Base-by-base conservation (phyloP, 768 basidiomycete genomes). In the Hypholoma fasciculare region DNA sequence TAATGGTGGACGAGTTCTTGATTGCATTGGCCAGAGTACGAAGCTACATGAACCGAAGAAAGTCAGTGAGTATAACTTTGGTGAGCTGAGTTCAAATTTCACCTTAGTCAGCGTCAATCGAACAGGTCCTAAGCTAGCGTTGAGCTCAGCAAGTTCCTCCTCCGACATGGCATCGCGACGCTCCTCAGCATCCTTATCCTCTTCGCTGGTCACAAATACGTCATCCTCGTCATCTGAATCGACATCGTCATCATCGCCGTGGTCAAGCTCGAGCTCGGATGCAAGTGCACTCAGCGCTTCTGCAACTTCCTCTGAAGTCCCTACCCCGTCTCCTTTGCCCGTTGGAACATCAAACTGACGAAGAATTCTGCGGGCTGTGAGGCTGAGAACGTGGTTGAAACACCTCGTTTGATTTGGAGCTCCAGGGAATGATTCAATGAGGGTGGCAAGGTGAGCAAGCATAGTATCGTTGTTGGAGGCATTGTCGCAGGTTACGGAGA, bases 391-490 rank as follows among this genome's bases (percentile, higher is more conserved):
- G 36, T 56, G 55, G 20, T 4, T 14, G 30, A 56, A 56, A 19
- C 55, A 56, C 11, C 55, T 44, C 13, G 48, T 49, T 5, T 19
- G 55, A 19, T 56, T 56, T 7, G 43, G 26, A 4, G 44, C 4
- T 17, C 43, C 46, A 8, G 55, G 47, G 19, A 56, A 38, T 19
- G 17, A 19, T 5, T 48, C 34, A 12, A 54, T n/a, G 11, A 54
- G 52, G 6, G 20, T 43, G 6, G 46, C 38, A 3, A 56, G 36
- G 13, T 49, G 42, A 9, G 27, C 55, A 11, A 56, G 20, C 55
- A 56, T 56, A 0, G 37, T 30, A 1, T 50, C 55, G 47, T 49
- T 56, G 36, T 56, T 56, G 26, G 55, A 49, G 2, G 55, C 46
- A 17, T 56, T 55, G 19, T 55, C 54, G 19, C 23, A 46, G 6